Evolutionary conservation across 75 land plant species (phyloP).

Genomic region (Chamaecyparis obtusa): DNA sequence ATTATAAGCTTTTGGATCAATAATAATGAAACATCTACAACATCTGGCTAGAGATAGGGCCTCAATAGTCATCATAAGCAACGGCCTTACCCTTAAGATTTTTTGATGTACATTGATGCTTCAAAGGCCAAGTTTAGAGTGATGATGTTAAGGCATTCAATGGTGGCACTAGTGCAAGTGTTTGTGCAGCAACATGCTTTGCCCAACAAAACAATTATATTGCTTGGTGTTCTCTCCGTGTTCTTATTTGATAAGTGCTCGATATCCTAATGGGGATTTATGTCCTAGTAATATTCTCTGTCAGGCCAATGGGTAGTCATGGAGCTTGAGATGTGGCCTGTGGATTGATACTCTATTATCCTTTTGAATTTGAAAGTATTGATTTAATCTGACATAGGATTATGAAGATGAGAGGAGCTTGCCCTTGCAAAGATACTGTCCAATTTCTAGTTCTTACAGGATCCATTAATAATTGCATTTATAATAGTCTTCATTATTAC

Average conservation of each 20-base stretch:
- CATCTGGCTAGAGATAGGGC: neutral
- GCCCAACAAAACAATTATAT: neutral
- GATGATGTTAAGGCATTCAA: neutral
- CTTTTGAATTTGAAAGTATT: neutral
- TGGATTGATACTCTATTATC: neutral
- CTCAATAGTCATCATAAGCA: neutral
- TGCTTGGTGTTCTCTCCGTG: neutral
- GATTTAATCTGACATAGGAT: neutral
- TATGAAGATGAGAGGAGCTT: neutral
- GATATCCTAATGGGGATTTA: neutral
- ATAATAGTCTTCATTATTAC: neutral
- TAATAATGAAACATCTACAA: neutral
- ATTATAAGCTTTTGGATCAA: neutral
- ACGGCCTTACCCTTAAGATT: neutral
- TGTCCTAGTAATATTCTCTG: neutral
- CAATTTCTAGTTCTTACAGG: neutral
- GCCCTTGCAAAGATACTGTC: neutral
- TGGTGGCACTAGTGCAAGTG: neutral
- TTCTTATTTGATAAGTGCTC: neutral
- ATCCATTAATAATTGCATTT: neutral
- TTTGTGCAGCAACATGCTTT: neutral
- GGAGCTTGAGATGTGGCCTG: neutral
- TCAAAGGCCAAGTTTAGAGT: neutral
- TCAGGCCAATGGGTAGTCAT: neutral
- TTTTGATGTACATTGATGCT: too few species aligned